Percentiles rank a stretch among this genome's conserved stretches.
Conservation (phyloP, 169 alveolate species). For the Cryptosporidium sp. region DNA sequence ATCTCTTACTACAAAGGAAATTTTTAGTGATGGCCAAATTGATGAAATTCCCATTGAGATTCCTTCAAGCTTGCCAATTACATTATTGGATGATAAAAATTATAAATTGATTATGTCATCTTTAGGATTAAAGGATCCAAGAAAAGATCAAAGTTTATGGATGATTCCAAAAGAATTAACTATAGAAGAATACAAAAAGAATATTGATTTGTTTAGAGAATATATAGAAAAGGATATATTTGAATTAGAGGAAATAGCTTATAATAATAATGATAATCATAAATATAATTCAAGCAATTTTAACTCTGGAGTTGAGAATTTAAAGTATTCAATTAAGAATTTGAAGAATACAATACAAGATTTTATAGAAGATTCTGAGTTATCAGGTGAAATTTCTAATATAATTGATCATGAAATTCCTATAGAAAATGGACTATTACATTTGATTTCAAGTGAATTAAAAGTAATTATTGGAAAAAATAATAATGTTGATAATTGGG, state of each 20-base stretch:
- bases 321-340: background rate
- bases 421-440: constrained; percentile 40
- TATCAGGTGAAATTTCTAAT: constrained; percentile 1
- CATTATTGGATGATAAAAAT: constrained; percentile 15
- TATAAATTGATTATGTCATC: constrained; percentile 17
- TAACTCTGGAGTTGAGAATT: background rate
- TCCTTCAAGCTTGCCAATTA: constrained; percentile 31
- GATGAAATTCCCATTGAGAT: constrained; percentile 69
- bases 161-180: constrained; percentile 47
- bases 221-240: constrained; percentile 11
- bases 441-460: constrained; percentile 31
- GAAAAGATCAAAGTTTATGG: constrained; percentile 27
- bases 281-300: background rate
- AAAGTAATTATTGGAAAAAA: constrained; percentile 21
- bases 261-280: background rate
- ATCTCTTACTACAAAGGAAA: constrained; percentile 39
- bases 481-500: background rate
- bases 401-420: constrained; percentile 3
- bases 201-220: background rate
- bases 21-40: background rate
- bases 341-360: constrained; percentile 25
- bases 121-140: constrained; percentile 36
- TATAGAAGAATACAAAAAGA: constrained; percentile 1
- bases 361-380: constrained; percentile 35
- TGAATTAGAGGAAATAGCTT: constrained; percentile 12